These are phyloP conservation scores for Mesembryanthemum crystallinum DNA, from an alignment of 148 eudicot genomes.

Conservation along the genomic window DNA sequence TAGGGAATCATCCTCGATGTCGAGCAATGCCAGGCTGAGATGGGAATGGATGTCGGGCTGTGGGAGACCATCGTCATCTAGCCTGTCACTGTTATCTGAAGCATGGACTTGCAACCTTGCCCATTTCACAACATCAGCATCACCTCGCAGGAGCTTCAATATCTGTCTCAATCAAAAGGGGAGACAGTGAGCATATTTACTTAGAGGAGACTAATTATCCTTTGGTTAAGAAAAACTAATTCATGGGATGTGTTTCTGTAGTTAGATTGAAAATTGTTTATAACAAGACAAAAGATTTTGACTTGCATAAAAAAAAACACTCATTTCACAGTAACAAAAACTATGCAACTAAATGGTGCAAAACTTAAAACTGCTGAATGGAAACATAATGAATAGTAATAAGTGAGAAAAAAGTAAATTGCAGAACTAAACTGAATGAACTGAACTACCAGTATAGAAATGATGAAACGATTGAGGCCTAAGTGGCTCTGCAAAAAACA, in stretches of 20 bases:
- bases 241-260: background rate
- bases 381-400: no score
- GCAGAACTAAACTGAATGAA: no score
- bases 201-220: background rate
- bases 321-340: no score
- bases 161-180: slow-evolving; percentile 41
- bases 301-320: no score
- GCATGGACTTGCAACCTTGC: slow-evolving; percentile 60
- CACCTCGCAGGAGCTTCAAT: slow-evolving; percentile 77
- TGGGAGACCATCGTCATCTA: slow-evolving; percentile 59
- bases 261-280: no score
- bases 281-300: no score
- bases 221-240: background rate
- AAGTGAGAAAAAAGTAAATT: no score
- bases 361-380: no score
- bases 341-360: no score
- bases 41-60: slow-evolving; percentile 65
- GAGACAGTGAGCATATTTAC: background rate
- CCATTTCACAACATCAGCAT: slow-evolving; percentile 59
- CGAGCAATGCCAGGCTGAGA: slow-evolving; percentile 76
- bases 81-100: slow-evolving; percentile 36
- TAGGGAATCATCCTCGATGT: slow-evolving; percentile 72
- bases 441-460: no score
- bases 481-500: background rate
- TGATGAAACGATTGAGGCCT: background rate